Percentiles rank a stretch among this genome's conserved stretches.
Conservation (phyloP, 805 yeast species). For the Candida ovalis region DNA sequence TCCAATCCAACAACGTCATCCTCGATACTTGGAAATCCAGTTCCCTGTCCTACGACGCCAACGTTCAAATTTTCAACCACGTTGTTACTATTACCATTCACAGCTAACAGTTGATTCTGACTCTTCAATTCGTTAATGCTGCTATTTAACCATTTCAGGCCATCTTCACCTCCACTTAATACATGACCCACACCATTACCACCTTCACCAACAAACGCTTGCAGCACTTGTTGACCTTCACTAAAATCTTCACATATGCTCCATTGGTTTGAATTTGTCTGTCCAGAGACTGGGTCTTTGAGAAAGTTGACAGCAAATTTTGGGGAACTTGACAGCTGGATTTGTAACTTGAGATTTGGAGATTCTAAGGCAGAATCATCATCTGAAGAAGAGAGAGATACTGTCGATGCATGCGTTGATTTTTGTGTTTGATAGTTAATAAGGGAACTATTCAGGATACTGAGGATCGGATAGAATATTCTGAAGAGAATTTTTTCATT, state of each 20-base stretch:
- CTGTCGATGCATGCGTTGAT: constrained; percentile 19
- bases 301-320: constrained; percentile 75
- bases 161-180: constrained; percentile 48
- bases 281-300: constrained; percentile 42
- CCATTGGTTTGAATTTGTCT: constrained; percentile 61
- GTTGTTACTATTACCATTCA: constrained; percentile 12
- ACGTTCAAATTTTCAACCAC: constrained; percentile 38
- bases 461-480: constrained; percentile 63
- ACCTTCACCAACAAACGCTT: constrained; percentile 55
- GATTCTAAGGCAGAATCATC: constrained; percentile 32
- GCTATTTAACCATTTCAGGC: constrained; percentile 32
- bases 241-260: constrained; percentile 80
- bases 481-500: constrained; percentile 66
- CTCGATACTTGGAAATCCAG: constrained; percentile 32
- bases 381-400: constrained; percentile 6
- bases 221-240: constrained; percentile 76
- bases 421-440: constrained; percentile 38
- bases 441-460: constrained; percentile 57
- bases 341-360: constrained; percentile 33
- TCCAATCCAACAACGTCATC: not conserved
- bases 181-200: constrained; percentile 68
- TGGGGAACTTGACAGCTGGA: constrained; percentile 50
- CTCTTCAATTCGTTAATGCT: constrained; percentile 25
- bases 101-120: constrained; percentile 25
- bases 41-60: constrained; percentile 17